Evolutionary conservation across 352 stramenopile species (phyloP).

Genomic region (Phytophthora megakarya): DNA sequence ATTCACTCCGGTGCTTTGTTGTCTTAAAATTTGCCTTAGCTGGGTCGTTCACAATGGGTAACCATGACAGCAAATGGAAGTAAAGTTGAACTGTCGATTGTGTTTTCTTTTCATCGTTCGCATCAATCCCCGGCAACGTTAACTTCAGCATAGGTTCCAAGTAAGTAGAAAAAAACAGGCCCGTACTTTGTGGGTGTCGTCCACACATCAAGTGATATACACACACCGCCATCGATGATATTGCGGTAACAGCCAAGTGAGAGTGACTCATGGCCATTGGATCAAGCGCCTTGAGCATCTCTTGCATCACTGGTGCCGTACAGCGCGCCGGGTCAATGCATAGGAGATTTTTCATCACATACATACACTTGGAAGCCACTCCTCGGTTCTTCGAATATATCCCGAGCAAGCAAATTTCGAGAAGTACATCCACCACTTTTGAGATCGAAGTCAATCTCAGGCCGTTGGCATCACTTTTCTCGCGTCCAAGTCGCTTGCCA

Average conservation of each 20-base stretch:
- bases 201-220: constrained; percentile 70
- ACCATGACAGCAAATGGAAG: constrained; percentile 69
- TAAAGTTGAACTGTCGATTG: constrained; percentile 67
- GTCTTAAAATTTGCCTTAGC: constrained; percentile 41
- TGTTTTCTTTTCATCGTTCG: constrained; percentile 82
- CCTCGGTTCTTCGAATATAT: constrained; percentile 78
- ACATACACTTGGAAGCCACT: constrained; percentile 72
- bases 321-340: constrained; percentile 55
- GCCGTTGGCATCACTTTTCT: constrained; percentile 37
- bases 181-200: constrained; percentile 45
- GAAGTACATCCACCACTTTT: constrained; percentile 49
- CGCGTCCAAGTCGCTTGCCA: constrained; percentile 52
- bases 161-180: constrained; percentile 62
- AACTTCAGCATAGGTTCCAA: constrained; percentile 60
- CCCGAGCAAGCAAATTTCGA: constrained; percentile 64
- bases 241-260: constrained; percentile 71
- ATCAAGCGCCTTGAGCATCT: constrained; percentile 74
- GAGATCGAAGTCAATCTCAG: constrained; percentile 41
- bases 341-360: constrained; percentile 68
- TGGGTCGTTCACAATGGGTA: constrained; percentile 74
- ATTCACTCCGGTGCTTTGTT: constrained; percentile 40
- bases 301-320: constrained; percentile 53
- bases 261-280: constrained; percentile 72
- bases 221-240: constrained; percentile 68
- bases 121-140: constrained; percentile 74